phyloP scores from a whole-genome alignment of 1,284 basidiomycete species.

The Schizophyllum amplum region DNA sequence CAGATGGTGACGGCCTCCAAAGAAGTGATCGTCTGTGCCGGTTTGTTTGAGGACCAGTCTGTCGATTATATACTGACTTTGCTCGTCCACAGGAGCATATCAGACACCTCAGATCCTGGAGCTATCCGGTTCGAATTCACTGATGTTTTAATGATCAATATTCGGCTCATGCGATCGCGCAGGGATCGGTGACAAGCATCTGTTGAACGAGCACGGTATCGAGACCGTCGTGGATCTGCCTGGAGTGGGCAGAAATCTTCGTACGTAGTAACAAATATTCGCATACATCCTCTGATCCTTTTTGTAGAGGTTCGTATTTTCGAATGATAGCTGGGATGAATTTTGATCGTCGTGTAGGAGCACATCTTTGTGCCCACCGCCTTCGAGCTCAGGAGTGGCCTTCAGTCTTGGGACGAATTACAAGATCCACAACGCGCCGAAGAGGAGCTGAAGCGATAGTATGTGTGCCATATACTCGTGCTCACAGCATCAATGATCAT shows the following conservation, averaged over 20 bases:
- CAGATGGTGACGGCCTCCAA: not conserved
- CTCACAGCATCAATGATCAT: not conserved
- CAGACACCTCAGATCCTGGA: not conserved
- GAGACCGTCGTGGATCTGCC: slow-evolving; percentile 25
- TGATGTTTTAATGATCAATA: no score
- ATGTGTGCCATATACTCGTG: not conserved
- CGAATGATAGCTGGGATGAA: no score
- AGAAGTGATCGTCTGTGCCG: not conserved
- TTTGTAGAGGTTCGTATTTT: no score
- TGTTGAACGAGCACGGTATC: slow-evolving; percentile 27
- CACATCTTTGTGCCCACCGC: not conserved
- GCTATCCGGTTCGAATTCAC: not conserved
- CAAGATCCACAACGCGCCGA: not conserved
- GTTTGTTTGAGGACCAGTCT: not conserved
- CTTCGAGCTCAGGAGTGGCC: not conserved
- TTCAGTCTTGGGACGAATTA: not conserved
- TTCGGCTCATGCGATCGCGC: not conserved
- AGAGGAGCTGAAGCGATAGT: not conserved
- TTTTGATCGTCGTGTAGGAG: not conserved
- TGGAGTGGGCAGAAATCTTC: slow-evolving; percentile 25
- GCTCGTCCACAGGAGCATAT: not conserved
- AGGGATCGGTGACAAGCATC: slow-evolving; percentile 3
- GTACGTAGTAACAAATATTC: not conserved
- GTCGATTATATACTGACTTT: not conserved
- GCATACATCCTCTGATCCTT: not conserved